Percentiles rank a stretch among this genome's conserved stretches.
Evolutionary conservation across 768 basidiomycete species (phyloP).

Genomic region (Boletus fagicola): DNA sequence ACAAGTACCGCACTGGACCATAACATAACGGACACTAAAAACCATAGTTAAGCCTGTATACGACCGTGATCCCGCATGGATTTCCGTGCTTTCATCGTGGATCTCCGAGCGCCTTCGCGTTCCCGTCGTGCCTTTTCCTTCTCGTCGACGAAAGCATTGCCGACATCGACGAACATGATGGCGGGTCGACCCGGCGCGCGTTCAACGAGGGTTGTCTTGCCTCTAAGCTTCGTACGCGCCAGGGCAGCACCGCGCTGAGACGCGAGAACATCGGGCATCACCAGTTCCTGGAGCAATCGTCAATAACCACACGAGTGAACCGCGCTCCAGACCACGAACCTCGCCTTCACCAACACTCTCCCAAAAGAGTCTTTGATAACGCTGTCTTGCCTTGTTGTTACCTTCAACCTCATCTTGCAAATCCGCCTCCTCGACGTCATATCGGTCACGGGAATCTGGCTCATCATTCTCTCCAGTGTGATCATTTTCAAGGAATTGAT

Average conservation of each 20-base stretch:
- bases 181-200: slow-evolving; percentile 48
- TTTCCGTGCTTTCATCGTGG: slow-evolving; percentile 33
- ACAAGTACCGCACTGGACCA: neutral
- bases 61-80: slow-evolving; percentile 20
- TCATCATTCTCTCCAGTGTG: neutral
- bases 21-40: neutral
- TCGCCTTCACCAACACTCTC: slow-evolving; percentile 71
- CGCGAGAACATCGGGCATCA: slow-evolving; percentile 57
- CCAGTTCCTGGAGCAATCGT: slow-evolving; percentile 48
- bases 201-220: slow-evolving; percentile 38
- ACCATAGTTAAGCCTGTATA: slow-evolving; percentile 6
- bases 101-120: slow-evolving; percentile 48
- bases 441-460: slow-evolving; percentile 25
- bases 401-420: slow-evolving; percentile 54
- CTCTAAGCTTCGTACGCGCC: slow-evolving; percentile 37
- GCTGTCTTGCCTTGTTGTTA: slow-evolving; percentile 54
- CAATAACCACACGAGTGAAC: neutral
- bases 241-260: slow-evolving; percentile 42
- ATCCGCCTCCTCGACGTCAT: slow-evolving; percentile 62
- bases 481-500: slow-evolving; percentile 10
- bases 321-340: slow-evolving; percentile 39
- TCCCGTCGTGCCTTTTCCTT: slow-evolving; percentile 52
- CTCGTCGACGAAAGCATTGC: slow-evolving; percentile 63
- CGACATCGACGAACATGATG: slow-evolving; percentile 72
- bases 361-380: slow-evolving; percentile 76